phyloP scores from a whole-genome alignment of 139 green algal species.

The Chlorella sp. region DNA sequence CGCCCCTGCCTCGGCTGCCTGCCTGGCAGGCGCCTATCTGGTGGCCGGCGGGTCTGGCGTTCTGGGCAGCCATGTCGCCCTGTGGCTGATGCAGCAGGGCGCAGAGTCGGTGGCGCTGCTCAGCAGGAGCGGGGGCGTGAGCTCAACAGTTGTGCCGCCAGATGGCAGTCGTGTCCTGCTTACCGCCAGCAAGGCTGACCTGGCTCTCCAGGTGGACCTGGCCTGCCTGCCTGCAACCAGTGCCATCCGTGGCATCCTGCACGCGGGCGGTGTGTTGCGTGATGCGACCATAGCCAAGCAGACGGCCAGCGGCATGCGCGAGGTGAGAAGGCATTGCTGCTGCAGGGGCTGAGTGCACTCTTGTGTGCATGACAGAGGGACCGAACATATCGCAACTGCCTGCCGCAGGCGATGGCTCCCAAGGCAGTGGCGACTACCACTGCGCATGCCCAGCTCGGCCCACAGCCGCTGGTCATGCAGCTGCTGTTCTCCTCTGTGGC shows the following conservation, averaged over 20 bases:
- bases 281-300: constrained; percentile 72
- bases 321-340: constrained; percentile 7
- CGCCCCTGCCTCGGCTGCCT: neutral
- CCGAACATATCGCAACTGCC: no score
- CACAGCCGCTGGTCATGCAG: constrained; percentile 25
- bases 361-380: no score
- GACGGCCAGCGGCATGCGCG: constrained; percentile 14
- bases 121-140: constrained; percentile 24
- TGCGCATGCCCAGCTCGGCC: neutral
- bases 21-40: neutral
- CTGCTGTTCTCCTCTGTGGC: constrained; percentile 85
- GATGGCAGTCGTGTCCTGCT: neutral
- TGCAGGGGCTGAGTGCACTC: constrained; percentile 33
- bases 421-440: constrained; percentile 43
- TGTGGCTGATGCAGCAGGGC: constrained; percentile 31
- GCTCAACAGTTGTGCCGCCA: neutral
- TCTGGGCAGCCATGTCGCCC: constrained; percentile 14
- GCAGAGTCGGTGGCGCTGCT: constrained; percentile 2
- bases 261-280: constrained; percentile 75
- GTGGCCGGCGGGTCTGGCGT: constrained; percentile 37
- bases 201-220: constrained; percentile 1
- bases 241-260: constrained; percentile 43
- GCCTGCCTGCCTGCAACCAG: neutral
- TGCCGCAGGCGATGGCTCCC: constrained; percentile 36
- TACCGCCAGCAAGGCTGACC: constrained; percentile 7